phyloP scores from a whole-genome alignment of 768 basidiomycete genomes.

The Mycena leptocephala region DNA sequence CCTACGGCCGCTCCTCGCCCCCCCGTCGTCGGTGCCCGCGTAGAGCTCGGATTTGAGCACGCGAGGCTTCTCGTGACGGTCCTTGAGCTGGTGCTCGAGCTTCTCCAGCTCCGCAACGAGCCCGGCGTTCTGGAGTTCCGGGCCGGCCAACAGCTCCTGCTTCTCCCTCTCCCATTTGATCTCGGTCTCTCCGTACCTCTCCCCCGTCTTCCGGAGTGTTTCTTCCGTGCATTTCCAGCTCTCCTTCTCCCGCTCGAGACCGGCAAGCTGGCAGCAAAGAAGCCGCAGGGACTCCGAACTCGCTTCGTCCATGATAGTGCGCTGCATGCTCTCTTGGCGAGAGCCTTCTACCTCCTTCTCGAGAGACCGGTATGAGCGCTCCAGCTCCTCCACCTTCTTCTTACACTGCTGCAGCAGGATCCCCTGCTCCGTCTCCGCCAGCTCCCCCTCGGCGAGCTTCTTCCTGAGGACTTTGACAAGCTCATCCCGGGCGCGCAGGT shows the following conservation, averaged over 20 bases:
- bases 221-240: slow-evolving; percentile 64
- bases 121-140: slow-evolving; percentile 61
- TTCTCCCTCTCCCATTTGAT: slow-evolving; percentile 69
- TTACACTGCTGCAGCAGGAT: slow-evolving; percentile 74
- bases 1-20: too few species aligned
- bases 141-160: slow-evolving; percentile 56
- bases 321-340: slow-evolving; percentile 85
- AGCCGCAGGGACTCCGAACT: slow-evolving; percentile 85
- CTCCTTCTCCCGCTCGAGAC: slow-evolving; percentile 78
- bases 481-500: slow-evolving; percentile 82
- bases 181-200: slow-evolving; percentile 59
- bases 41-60: slow-evolving; percentile 76
- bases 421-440: slow-evolving; percentile 75
- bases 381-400: slow-evolving; percentile 84
- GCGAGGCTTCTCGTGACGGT: slow-evolving; percentile 61
- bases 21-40: too few species aligned
- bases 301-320: slow-evolving; percentile 89
- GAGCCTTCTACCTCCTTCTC: slow-evolving; percentile 93
- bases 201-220: slow-evolving; percentile 58
- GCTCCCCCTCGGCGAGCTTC: slow-evolving; percentile 70
- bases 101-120: slow-evolving; percentile 63
- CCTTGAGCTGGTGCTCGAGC: slow-evolving; percentile 55
- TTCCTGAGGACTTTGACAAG: slow-evolving; percentile 73
- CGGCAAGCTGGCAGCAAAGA: slow-evolving; percentile 85
- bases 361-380: slow-evolving; percentile 73